These are phyloP conservation scores for Xylaria polymorpha DNA, from an alignment of 2,329 filamentous ascomycete species.

Conservation along the genomic window DNA sequence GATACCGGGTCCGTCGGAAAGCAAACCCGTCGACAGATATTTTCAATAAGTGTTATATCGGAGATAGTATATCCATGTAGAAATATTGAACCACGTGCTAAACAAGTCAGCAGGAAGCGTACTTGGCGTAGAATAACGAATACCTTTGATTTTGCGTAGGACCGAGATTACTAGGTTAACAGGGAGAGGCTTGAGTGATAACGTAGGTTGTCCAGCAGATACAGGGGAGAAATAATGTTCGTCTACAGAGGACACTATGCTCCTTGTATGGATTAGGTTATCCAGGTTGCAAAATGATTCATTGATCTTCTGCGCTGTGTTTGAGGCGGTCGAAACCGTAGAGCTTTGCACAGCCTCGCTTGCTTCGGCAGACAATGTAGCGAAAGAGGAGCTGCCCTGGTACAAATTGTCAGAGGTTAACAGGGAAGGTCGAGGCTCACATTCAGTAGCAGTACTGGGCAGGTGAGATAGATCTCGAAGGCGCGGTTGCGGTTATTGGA, in stretches of 20 bases:
- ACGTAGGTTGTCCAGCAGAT: background rate
- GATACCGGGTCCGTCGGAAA: constrained; percentile 5
- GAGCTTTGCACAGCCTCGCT: constrained; percentile 14
- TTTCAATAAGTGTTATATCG: constrained; percentile 6
- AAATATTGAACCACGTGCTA: constrained; percentile 6
- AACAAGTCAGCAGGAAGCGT: background rate
- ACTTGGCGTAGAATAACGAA: background rate
- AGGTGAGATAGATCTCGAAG: background rate
- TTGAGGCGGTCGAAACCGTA: background rate
- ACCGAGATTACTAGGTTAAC: background rate
- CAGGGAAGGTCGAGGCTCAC: background rate
- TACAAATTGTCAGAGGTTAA: constrained; percentile 6
- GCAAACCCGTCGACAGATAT: constrained; percentile 15
- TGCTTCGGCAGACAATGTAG: constrained; percentile 9
- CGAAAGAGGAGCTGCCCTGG: constrained; percentile 10
- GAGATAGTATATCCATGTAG: constrained; percentile 12
- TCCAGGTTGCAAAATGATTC: constrained; percentile 8
- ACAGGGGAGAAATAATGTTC: constrained; percentile 9
- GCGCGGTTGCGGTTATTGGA: background rate
- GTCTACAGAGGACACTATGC: background rate
- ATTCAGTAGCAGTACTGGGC: background rate
- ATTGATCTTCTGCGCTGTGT: background rate
- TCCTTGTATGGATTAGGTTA: background rate
- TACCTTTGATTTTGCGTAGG: constrained; percentile 14
- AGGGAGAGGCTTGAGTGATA: background rate